Evolutionary conservation across 805 yeast species (phyloP).

Genomic region (Barnettozyma sp.): DNA sequence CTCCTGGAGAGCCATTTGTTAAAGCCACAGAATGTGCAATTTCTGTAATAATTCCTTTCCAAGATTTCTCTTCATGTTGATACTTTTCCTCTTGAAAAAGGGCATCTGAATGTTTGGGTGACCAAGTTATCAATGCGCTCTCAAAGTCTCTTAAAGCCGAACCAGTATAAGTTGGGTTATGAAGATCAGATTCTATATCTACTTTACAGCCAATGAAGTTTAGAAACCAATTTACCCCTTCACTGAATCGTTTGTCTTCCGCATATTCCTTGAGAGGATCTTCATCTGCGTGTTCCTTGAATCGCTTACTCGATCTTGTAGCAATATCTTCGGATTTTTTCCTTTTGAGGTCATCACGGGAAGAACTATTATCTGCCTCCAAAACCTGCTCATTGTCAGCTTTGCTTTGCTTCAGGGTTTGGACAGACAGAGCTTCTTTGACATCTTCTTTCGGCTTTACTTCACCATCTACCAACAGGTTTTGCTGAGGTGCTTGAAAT

Average conservation of each 20-base stretch:
- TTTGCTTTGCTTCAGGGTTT: not conserved
- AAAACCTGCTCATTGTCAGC: not conserved
- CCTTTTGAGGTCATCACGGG: constrained; percentile 8
- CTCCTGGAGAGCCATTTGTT: constrained; percentile 15
- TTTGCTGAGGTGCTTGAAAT: not conserved
- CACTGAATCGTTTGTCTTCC: constrained; percentile 7
- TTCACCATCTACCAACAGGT: too few species aligned
- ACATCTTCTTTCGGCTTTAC: too few species aligned
- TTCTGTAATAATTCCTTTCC: constrained; percentile 23
- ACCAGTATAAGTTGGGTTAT: not conserved
- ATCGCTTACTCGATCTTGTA: constrained; percentile 35
- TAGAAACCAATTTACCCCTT: constrained; percentile 8
- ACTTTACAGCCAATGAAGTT: constrained; percentile 1
- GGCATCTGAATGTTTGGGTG: constrained; percentile 24
- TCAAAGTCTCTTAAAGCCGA: constrained; percentile 11
- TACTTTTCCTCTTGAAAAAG: constrained; percentile 15
- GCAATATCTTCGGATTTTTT: constrained; percentile 22
- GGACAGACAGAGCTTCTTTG: not conserved
- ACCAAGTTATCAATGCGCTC: constrained; percentile 17
- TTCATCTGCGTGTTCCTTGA: constrained; percentile 27
- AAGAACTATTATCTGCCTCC: not conserved
- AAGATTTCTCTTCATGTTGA: constrained; percentile 1
- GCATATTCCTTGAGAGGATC: constrained; percentile 3
- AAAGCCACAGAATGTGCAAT: constrained; percentile 27
- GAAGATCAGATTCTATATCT: constrained; percentile 5